phyloP scores from a whole-genome alignment of 208 protist genomes.

The Trypanosoma boissoni region DNA sequence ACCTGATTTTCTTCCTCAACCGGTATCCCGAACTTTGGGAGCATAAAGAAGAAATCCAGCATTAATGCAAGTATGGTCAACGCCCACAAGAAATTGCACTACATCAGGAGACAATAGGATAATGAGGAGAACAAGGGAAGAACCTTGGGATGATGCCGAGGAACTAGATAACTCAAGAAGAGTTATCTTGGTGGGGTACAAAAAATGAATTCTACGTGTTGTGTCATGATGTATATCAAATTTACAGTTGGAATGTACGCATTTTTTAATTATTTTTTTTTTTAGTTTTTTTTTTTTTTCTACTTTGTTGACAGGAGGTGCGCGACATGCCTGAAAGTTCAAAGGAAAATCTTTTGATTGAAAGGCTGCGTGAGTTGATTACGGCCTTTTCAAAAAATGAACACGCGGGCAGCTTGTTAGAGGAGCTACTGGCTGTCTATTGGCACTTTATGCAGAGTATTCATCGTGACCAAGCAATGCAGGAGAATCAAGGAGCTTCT shows the following conservation, averaged over 20 bases:
- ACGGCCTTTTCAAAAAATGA: background rate
- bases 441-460: constrained; percentile 17
- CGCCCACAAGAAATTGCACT: too few species aligned
- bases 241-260: too few species aligned
- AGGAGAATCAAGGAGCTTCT: constrained; percentile 42
- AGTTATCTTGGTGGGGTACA: too few species aligned
- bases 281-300: constrained; percentile 17
- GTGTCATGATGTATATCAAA: constrained; percentile 24
- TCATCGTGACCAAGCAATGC: constrained; percentile 41
- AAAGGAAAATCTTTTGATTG: constrained; percentile 8
- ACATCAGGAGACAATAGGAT: too few species aligned
- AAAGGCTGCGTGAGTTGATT: constrained; percentile 7
- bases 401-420: background rate
- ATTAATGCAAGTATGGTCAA: too few species aligned
- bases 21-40: too few species aligned
- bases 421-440: constrained; percentile 14
- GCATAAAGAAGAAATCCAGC: too few species aligned
- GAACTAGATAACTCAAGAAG: too few species aligned
- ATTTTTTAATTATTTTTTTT: constrained; percentile 32
- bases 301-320: constrained; percentile 11
- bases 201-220: background rate
- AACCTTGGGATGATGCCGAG: too few species aligned
- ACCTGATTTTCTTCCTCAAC: too few species aligned
- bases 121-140: too few species aligned
- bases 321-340: constrained; percentile 11